Evolutionary conservation across 192 early-diverging fungal species (phyloP), one percentile per base, ranked within the genome.

Genomic region (Podila verticillata): DNA sequence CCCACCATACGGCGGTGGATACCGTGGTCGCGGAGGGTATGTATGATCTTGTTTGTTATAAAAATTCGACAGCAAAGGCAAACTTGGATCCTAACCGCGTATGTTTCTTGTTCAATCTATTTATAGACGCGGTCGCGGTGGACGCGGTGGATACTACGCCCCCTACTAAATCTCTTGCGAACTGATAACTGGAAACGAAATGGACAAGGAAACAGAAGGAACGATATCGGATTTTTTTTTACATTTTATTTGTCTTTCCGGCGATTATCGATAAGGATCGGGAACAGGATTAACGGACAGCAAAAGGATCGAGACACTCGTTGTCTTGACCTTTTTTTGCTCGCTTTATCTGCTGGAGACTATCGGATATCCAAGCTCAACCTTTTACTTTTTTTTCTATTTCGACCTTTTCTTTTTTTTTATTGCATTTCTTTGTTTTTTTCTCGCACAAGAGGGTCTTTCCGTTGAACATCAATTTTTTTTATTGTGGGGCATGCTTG

Each of bases 11-110:
- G 84, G 74, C 30, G 66, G 74, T 9, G 74, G 86, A 30, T 87
- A 78, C 34, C 86, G 86, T 73, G 86, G 86, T n/a, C 71, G 85
- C 58, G 84, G 84, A 64, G 74, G 74, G 74, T 75, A 75, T 69
- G 47, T 1, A 32, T 60, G 2, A 13, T n/a, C 15, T 19, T 59
- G n/a, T 60, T n/a, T 29, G 31, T 7, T 57, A 29, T 36, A 3
- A 26, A 66, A 22, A 44, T 44, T 17, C 39, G 12, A 4, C 15
- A 44, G 39, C 39, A 44, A 44, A 44, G 15, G 12, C 39, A 44
- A 44, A 15, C 39, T 13, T 15, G 12, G 39, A 44, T 44, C 1
- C 39, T 44, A 44, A 44, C 39, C 15, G 17, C 17, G 2, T 13
- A 17, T 17, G 15, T 26, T 34, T n/a, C n/a, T 13, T 29, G 30